phyloP scores from a whole-genome alignment of 345 rosid genomes.

The Eutrema heterophyllum region DNA sequence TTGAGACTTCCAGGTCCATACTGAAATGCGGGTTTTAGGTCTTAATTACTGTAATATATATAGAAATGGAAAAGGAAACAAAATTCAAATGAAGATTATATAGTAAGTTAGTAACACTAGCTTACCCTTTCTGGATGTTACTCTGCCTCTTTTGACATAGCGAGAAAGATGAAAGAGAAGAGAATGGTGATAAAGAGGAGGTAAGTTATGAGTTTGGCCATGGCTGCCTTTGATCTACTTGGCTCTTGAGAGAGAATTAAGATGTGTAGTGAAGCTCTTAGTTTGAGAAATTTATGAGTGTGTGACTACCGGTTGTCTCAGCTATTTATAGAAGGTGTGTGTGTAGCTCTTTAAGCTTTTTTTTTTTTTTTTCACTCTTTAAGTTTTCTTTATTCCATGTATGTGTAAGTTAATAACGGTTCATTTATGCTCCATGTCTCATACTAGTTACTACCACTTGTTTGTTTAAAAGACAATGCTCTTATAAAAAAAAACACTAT shows the following conservation, averaged over 20 bases:
- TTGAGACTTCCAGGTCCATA: conserved; percentile 49
- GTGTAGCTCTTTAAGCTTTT: not conserved
- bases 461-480: not conserved
- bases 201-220: conserved; percentile 32
- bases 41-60: not conserved
- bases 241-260: conserved; percentile 4
- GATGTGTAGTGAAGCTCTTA: conserved; percentile 18
- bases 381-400: not conserved
- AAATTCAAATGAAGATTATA: not conserved
- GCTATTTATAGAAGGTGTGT: conserved; percentile 27
- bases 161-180: conserved; percentile 21
- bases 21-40: conserved; percentile 8
- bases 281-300: not conserved
- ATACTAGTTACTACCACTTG: not conserved
- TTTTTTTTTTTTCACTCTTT: too few relatives aligned
- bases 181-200: conserved; percentile 23
- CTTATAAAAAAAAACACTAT: not conserved
- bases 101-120: not conserved
- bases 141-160: conserved; percentile 35
- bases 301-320: conserved; percentile 13
- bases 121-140: conserved; percentile 41
- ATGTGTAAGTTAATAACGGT: not conserved
- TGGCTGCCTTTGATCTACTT: conserved; percentile 1
- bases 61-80: not conserved
- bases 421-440: not conserved